These are phyloP conservation scores for Ganoderma sinense DNA, from an alignment of 1,284 basidiomycete species.

Conservation along the genomic window DNA sequence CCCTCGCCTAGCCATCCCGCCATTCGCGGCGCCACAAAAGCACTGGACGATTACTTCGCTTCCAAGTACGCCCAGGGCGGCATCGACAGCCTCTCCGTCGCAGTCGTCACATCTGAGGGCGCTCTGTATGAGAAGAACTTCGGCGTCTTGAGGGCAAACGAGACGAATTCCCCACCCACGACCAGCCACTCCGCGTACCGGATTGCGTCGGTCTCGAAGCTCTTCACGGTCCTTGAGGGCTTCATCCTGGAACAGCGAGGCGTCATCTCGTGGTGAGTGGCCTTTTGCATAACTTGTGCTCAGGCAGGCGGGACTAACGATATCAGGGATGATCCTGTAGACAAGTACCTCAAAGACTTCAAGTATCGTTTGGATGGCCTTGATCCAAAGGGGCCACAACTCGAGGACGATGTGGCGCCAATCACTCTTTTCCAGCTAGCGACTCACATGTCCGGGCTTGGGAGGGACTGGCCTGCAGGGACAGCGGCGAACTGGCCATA, in stretches of 20 bases:
- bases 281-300: no score
- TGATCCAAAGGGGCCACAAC: not conserved
- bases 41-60: conserved; percentile 13
- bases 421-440: conserved; percentile 55
- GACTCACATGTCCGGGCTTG: conserved; percentile 55
- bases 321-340: conserved; percentile 51
- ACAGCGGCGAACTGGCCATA: conserved; percentile 49
- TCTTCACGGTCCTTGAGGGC: conserved; percentile 55
- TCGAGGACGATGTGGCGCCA: conserved; percentile 33
- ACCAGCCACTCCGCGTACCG: conserved; percentile 25
- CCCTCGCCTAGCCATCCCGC: conserved; percentile 9
- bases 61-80: conserved; percentile 17
- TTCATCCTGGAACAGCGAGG: conserved; percentile 53
- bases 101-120: conserved; percentile 21
- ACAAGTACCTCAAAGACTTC: conserved; percentile 50
- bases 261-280: conserved; percentile 47
- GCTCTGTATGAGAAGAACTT: conserved; percentile 24
- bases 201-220: conserved; percentile 55
- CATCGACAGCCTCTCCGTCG: conserved; percentile 30
- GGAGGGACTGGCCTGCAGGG: conserved; percentile 52
- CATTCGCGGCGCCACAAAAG: conserved; percentile 6
- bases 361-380: conserved; percentile 29
- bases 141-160: conserved; percentile 27
- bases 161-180: conserved; percentile 20
- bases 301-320: not conserved